Evolutionary conservation across 345 rosid genomes (phyloP).

Genomic region (Eucalyptus tenuipes): DNA sequence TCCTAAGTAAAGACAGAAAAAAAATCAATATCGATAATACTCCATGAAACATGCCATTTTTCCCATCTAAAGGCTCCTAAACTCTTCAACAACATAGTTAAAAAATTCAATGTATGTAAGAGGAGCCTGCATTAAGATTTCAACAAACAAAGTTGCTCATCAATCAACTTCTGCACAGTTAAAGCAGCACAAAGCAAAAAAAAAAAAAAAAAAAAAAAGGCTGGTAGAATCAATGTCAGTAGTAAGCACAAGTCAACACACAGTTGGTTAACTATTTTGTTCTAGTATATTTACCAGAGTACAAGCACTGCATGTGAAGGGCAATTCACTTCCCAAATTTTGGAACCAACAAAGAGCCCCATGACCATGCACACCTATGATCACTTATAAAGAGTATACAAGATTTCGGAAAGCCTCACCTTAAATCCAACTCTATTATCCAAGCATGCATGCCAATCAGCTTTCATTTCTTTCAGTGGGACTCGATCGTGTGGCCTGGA

Average conservation of each 20-base stretch:
- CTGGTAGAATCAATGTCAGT: background rate
- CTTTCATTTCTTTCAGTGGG: constrained; percentile 79
- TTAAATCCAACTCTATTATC: constrained; percentile 83
- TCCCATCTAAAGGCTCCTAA: background rate
- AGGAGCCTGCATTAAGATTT: background rate
- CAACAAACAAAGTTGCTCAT: background rate
- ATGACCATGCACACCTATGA: background rate
- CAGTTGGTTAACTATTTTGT: background rate
- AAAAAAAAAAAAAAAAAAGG: background rate
- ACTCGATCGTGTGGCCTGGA: constrained; percentile 93
- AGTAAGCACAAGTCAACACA: background rate
- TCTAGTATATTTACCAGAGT: background rate
- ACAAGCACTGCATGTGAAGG: background rate
- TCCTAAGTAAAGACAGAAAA: background rate
- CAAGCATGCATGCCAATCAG: constrained; percentile 89
- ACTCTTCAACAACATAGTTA: background rate
- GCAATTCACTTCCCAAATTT: background rate
- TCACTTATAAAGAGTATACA: background rate
- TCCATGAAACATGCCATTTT: background rate
- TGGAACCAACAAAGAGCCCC: background rate
- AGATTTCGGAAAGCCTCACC: constrained; percentile 23
- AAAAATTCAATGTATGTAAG: background rate
- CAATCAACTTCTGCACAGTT: background rate
- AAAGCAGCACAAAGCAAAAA: background rate
- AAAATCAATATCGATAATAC: background rate